A percentile compares a stretch with the other conserved stretches of the same genome.
Evolutionary conservation across 2,329 filamentous ascomycete genomes (phyloP).

Genomic region (Neocucurbitaria cava): DNA sequence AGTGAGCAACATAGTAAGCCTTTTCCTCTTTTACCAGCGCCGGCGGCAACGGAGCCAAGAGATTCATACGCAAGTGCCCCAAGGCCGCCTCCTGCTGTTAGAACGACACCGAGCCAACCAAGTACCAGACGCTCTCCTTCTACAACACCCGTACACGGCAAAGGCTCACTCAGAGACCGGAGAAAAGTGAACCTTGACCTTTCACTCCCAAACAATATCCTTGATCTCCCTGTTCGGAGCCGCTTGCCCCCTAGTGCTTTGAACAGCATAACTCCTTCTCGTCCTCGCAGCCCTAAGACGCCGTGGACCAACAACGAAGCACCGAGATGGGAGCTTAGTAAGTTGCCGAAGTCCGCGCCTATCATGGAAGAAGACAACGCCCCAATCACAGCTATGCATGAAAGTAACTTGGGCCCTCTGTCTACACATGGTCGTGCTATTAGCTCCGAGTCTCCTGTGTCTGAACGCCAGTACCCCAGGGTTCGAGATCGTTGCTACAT

Average conservation of each 20-base stretch:
- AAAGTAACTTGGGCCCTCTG: constrained; percentile 9
- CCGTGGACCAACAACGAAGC: constrained; percentile 24
- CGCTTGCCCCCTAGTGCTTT: constrained; percentile 13
- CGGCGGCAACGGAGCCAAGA: constrained; percentile 3
- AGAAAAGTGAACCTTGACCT: constrained; percentile 39
- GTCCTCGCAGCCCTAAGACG: constrained; percentile 36
- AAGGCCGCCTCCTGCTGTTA: constrained; percentile 3
- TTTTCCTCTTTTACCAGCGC: constrained; percentile 12
- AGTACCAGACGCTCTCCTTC: neutral
- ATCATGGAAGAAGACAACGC: constrained; percentile 21
- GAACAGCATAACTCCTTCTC: constrained; percentile 28
- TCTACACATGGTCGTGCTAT: constrained; percentile 12
- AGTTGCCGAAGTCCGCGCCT: constrained; percentile 12
- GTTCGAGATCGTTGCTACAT: constrained; percentile 22
- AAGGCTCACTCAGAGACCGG: constrained; percentile 33
- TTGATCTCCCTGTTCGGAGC: constrained; percentile 27
- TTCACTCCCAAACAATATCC: constrained; percentile 28
- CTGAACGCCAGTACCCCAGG: constrained; percentile 13
- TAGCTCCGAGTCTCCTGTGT: constrained; percentile 9
- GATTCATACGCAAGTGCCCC: neutral
- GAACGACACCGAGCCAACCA: neutral
- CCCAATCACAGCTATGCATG: neutral
- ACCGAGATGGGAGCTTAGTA: constrained; percentile 15
- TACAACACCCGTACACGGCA: constrained; percentile 1
- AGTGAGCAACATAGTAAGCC: constrained; percentile 15